Evolutionary conservation across 139 green algal species (phyloP).

Genomic region (Microglena sp.): DNA sequence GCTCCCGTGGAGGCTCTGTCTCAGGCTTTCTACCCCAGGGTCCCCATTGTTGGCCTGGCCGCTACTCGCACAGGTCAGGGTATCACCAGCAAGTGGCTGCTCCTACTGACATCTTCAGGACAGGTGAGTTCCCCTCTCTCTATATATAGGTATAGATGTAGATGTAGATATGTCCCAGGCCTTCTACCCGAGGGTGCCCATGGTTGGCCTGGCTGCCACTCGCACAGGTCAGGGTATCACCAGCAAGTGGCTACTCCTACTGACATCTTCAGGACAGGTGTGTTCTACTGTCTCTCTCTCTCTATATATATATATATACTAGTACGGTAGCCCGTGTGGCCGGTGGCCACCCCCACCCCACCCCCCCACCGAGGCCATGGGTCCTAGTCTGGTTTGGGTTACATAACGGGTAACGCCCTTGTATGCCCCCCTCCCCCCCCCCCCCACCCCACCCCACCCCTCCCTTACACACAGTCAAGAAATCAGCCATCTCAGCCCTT

Average conservation of each 20-base stretch:
- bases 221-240: slow-evolving; percentile 73
- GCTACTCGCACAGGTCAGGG: slow-evolving; percentile 63
- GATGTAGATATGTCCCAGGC: slow-evolving; percentile 2
- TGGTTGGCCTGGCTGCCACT: slow-evolving; percentile 54
- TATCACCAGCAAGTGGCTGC: slow-evolving; percentile 79
- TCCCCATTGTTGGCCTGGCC: slow-evolving; percentile 35
- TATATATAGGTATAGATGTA: too few relatives aligned
- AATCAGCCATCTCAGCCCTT: too few relatives aligned
- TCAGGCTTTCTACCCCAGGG: slow-evolving; percentile 37
- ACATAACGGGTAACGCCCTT: too few relatives aligned
- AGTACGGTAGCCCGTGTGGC: too few relatives aligned
- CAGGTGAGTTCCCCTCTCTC: slow-evolving; percentile 59
- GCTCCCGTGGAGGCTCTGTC: slow-evolving; percentile 44
- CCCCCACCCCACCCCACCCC: too few relatives aligned
- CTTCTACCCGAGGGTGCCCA: slow-evolving; percentile 37
- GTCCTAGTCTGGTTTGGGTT: too few relatives aligned
- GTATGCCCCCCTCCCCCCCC: too few relatives aligned
- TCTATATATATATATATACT: too few relatives aligned
- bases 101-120: slow-evolving; percentile 64
- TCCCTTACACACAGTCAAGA: too few relatives aligned
- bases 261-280: slow-evolving; percentile 65
- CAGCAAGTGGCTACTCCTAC: slow-evolving; percentile 73
- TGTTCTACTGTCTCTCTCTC: too few relatives aligned
- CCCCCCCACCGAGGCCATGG: too few relatives aligned
- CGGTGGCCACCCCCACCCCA: too few relatives aligned